phyloP scores from a whole-genome alignment of 768 basidiomycete genomes.

The Podaxis pistillaris region DNA sequence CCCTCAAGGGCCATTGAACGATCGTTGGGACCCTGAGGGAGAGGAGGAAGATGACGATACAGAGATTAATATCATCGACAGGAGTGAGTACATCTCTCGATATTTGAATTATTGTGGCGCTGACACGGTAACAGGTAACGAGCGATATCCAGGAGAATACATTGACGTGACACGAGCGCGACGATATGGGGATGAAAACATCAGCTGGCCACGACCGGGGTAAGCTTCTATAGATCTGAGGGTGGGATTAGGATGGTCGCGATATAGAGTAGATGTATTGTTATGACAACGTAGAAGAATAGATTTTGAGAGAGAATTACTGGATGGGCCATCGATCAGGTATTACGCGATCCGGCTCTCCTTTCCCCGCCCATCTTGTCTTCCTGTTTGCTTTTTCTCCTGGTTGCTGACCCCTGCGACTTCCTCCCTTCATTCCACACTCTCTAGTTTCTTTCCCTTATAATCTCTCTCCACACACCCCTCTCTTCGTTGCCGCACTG shows the following conservation, averaged over 20 bases:
- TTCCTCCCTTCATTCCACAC: slow-evolving; percentile 17
- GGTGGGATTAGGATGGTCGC: background rate
- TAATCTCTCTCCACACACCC: slow-evolving; percentile 5
- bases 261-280: background rate
- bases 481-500: background rate
- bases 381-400: slow-evolving; percentile 4
- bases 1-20: slow-evolving; percentile 52
- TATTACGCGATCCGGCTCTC: slow-evolving; percentile 13
- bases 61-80: slow-evolving; percentile 65
- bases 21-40: slow-evolving; percentile 62
- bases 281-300: slow-evolving; percentile 8
- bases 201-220: slow-evolving; percentile 73
- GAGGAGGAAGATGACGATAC: slow-evolving; percentile 52
- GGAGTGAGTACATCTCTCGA: slow-evolving; percentile 46
- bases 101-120: background rate
- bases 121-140: slow-evolving; percentile 50
- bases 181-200: slow-evolving; percentile 49
- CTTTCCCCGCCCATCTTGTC: slow-evolving; percentile 18
- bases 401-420: slow-evolving; percentile 8
- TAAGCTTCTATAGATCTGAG: slow-evolving; percentile 23
- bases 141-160: slow-evolving; percentile 70
- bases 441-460: slow-evolving; percentile 15
- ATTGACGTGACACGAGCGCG: slow-evolving; percentile 68
- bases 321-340: slow-evolving; percentile 5
- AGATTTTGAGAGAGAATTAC: background rate